Evolutionary conservation across 1,284 basidiomycete genomes (phyloP).

Genomic region (Ustilago shanxiensis): DNA sequence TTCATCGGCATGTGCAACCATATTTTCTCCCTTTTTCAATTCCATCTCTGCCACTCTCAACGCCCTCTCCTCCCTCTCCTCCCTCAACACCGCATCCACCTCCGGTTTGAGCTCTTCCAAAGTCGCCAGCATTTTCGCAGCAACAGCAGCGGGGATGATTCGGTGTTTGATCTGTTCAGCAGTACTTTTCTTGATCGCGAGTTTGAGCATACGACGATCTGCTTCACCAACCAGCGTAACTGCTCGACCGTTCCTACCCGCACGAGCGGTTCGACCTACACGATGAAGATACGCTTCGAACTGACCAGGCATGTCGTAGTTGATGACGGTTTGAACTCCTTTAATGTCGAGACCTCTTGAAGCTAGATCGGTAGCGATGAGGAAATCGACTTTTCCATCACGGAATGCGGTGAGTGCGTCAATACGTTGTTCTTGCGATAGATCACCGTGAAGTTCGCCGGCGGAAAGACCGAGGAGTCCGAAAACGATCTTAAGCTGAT

Average conservation of each 20-base stretch:
- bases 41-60: slow-evolving; percentile 86
- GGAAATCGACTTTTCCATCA: slow-evolving; percentile 80
- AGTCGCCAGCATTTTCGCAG: slow-evolving; percentile 80
- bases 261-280: slow-evolving; percentile 76
- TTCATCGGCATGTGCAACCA: slow-evolving; percentile 93
- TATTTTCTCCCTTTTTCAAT: slow-evolving; percentile 91
- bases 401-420: slow-evolving; percentile 87
- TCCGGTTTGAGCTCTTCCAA: slow-evolving; percentile 83
- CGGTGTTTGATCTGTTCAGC: slow-evolving; percentile 90
- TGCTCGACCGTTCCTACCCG: slow-evolving; percentile 73
- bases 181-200: slow-evolving; percentile 88
- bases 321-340: slow-evolving; percentile 94
- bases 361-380: slow-evolving; percentile 98
- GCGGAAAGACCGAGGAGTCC: slow-evolving; percentile 87
- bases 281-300: slow-evolving; percentile 98
- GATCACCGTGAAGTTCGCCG: slow-evolving; percentile 93
- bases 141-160: slow-evolving; percentile 83
- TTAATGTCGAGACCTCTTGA: slow-evolving; percentile 98
- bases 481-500: slow-evolving; percentile 94
- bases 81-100: slow-evolving; percentile 83
- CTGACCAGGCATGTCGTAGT: slow-evolving; percentile 94
- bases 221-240: slow-evolving; percentile 95
- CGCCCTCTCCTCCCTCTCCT: slow-evolving; percentile 96
- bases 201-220: slow-evolving; percentile 96
- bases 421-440: slow-evolving; percentile 97